Percentiles rank a stretch among this genome's conserved stretches.
phyloP scores from a whole-genome alignment of 2,329 filamentous ascomycete species.

The Pyrenophora seminiperda region DNA sequence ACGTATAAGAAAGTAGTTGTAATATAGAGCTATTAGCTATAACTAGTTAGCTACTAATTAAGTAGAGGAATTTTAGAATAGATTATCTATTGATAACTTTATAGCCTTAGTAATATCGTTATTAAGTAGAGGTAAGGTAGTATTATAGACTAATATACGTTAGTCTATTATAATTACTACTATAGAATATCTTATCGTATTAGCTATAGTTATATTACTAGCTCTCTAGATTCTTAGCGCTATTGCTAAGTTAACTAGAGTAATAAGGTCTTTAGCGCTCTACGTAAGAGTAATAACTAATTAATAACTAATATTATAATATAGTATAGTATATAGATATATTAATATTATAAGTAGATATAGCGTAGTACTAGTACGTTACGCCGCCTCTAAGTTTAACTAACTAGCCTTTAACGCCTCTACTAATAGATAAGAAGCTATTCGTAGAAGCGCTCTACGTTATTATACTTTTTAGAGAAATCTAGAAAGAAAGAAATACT shows the following conservation, averaged over 20 bases:
- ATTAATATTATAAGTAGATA: slow-evolving; percentile 6
- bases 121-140: too few species aligned
- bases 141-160: too few species aligned
- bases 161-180: too few species aligned
- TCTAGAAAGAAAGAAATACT: slow-evolving; percentile 20
- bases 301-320: slow-evolving; percentile 16
- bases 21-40: too few species aligned
- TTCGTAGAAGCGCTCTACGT: slow-evolving; percentile 19
- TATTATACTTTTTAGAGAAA: slow-evolving; percentile 25
- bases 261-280: neutral
- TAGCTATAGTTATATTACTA: too few species aligned
- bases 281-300: neutral
- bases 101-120: too few species aligned
- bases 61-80: too few species aligned
- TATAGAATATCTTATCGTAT: too few species aligned
- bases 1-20: too few species aligned
- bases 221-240: slow-evolving; percentile 2
- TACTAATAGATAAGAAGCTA: slow-evolving; percentile 23
- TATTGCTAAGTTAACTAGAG: slow-evolving; percentile 22
- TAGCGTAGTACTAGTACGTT: slow-evolving; percentile 13
- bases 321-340: slow-evolving; percentile 21
- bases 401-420: slow-evolving; percentile 26
- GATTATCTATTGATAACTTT: too few species aligned
- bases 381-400: slow-evolving; percentile 24
- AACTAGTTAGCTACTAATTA: too few species aligned